These are phyloP conservation scores for Cytauxzoon felis DNA, from an alignment of 169 alveolate genomes.

Conservation along the genomic window DNA sequence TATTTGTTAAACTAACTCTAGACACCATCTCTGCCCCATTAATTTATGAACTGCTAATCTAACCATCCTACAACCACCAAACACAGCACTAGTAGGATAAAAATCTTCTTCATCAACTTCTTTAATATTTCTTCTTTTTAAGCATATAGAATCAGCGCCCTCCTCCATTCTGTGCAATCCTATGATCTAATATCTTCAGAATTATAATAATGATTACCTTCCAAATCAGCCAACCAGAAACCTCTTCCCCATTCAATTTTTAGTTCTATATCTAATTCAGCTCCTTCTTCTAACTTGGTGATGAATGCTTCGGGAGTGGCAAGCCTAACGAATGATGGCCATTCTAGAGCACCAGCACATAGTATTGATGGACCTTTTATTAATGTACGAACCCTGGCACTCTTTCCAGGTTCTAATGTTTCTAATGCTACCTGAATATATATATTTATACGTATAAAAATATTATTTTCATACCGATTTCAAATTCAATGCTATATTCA, in stretches of 20 bases:
- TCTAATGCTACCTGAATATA: constrained; percentile 53
- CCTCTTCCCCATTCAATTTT: constrained; percentile 83
- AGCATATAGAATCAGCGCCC: constrained; percentile 73
- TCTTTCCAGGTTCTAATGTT: constrained; percentile 55
- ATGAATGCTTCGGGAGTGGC: constrained; percentile 73
- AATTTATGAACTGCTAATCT: constrained; percentile 83
- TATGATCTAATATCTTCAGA: background rate
- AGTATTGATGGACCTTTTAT: constrained; percentile 73
- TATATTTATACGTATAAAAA: background rate
- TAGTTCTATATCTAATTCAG: constrained; percentile 68
- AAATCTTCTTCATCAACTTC: constrained; percentile 73
- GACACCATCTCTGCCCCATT: constrained; percentile 77
- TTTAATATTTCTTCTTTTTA: constrained; percentile 66
- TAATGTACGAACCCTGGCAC: constrained; percentile 66
- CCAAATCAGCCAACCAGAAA: constrained; percentile 64
- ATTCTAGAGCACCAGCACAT: constrained; percentile 74
- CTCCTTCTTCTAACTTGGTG: constrained; percentile 71
- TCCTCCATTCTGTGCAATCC: constrained; percentile 75
- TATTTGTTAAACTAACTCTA: constrained; percentile 51
- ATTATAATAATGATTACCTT: constrained; percentile 24
- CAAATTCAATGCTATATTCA: constrained; percentile 74
- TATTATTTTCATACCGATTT: constrained; percentile 60
- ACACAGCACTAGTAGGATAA: constrained; percentile 73
- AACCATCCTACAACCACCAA: constrained; percentile 80
- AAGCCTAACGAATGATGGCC: constrained; percentile 72